Conservation (phyloP, 345 rosid species). For the Syzygium grande region DNA sequence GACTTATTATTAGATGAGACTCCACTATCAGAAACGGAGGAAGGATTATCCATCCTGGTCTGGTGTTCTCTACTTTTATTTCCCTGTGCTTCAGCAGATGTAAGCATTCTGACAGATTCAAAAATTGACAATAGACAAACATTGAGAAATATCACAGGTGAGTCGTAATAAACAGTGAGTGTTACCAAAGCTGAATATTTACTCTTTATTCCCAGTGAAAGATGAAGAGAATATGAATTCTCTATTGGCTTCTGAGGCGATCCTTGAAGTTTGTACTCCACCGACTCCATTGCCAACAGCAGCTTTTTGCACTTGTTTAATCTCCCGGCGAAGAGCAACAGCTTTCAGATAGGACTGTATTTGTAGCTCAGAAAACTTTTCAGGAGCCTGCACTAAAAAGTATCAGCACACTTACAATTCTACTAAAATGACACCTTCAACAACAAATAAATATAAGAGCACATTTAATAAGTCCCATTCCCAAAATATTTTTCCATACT, state of each 20-base stretch:
- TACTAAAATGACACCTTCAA: neutral
- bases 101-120: conserved; percentile 42
- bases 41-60: conserved; percentile 8
- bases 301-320: conserved; percentile 83
- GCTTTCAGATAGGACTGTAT: conserved; percentile 91
- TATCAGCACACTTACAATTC: neutral
- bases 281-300: conserved; percentile 80
- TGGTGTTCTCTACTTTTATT: conserved; percentile 30
- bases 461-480: neutral
- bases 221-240: conserved; percentile 91
- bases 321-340: conserved; percentile 93
- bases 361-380: conserved; percentile 87
- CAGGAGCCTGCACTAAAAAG: conserved; percentile 55
- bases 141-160: neutral
- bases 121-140: conserved; percentile 1
- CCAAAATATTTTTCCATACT: neutral
- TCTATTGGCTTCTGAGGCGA: conserved; percentile 93
- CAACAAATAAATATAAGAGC: neutral
- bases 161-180: neutral
- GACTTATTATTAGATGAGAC: conserved; percentile 26
- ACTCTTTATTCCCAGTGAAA: conserved; percentile 89
- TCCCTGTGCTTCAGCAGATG: conserved; percentile 14
- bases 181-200: conserved; percentile 14
- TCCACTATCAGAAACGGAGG: conserved; percentile 19
- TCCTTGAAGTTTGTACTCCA: conserved; percentile 84